Evolutionary conservation across 495 filamentous ascomycete species (phyloP).

Genomic region (Patellaria atrata): DNA sequence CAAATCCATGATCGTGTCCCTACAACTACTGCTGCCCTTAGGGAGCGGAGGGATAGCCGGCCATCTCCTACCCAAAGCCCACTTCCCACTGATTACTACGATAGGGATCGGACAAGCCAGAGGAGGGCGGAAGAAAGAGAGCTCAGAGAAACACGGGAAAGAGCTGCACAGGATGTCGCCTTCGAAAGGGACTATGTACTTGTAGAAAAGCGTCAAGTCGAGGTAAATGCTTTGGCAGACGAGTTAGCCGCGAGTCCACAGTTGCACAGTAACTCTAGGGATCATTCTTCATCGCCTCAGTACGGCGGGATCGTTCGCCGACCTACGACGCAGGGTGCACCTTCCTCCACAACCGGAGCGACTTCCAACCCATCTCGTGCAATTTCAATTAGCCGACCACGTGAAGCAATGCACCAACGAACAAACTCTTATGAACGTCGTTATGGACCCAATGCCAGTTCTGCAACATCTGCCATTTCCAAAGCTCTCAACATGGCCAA

Average conservation of each 20-base stretch:
- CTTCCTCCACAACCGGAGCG: conserved; percentile 42
- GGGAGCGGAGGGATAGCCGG: conserved; percentile 37
- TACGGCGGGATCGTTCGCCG: conserved; percentile 45
- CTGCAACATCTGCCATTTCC: conserved; percentile 75
- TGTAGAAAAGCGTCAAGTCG: conserved; percentile 85
- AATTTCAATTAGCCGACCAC: conserved; percentile 52
- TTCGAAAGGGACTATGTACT: conserved; percentile 90
- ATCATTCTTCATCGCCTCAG: conserved; percentile 6
- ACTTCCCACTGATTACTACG: conserved; percentile 32
- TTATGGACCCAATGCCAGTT: conserved; percentile 60
- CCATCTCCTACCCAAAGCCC: conserved; percentile 33
- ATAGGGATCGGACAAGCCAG: conserved; percentile 21
- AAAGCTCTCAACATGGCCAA: conserved; percentile 93
- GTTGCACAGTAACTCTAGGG: conserved; percentile 14
- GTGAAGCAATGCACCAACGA: conserved; percentile 48
- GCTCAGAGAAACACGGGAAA: conserved; percentile 48
- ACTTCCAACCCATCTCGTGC: conserved; percentile 43
- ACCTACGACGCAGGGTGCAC: conserved; percentile 48
- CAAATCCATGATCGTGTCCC: conserved; percentile 28
- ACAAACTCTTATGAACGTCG: conserved; percentile 66
- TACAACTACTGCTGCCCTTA: conserved; percentile 20
- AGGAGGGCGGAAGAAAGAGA: conserved; percentile 25
- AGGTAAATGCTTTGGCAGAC: conserved; percentile 95
- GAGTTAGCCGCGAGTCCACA: conserved; percentile 68
- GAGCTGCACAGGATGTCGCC: conserved; percentile 71